Percentiles rank a stretch among this genome's conserved stretches.
These are phyloP conservation scores for Petunia hybrid DNA, from an alignment of 305 asterid species.

Conservation along the genomic window DNA sequence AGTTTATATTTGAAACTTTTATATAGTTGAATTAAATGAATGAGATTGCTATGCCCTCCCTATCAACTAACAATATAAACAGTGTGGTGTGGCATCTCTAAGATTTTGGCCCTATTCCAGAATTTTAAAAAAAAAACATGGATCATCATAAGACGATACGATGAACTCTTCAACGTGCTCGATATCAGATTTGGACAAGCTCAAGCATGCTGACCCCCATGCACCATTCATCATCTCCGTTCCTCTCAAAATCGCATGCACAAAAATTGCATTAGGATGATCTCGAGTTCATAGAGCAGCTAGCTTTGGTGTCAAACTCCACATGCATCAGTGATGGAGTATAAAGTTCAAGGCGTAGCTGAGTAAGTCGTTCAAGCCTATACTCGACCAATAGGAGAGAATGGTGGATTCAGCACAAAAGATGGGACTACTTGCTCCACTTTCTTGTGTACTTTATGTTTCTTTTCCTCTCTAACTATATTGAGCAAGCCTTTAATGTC, in stretches of 20 bases:
- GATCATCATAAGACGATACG: background rate
- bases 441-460: constrained; percentile 49
- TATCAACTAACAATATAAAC: constrained; percentile 64
- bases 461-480: constrained; percentile 62
- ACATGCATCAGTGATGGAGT: background rate
- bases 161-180: background rate
- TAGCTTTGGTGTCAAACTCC: background rate
- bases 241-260: constrained; percentile 1
- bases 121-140: background rate
- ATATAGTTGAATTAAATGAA: constrained; percentile 35
- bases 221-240: constrained; percentile 11
- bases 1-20: constrained; percentile 25
- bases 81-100: constrained; percentile 45
- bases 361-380: constrained; percentile 39
- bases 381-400: constrained; percentile 87
- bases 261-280: background rate
- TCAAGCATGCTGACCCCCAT: background rate
- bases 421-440: constrained; percentile 63
- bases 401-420: constrained; percentile 78
- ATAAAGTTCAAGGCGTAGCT: background rate
- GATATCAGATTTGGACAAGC: background rate
- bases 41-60: constrained; percentile 43
- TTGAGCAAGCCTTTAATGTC: constrained; percentile 63
- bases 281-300: constrained; percentile 9
- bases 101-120: constrained; percentile 31